Base-by-base conservation (phyloP, 2,329 filamentous ascomycete species). In the Diaporthe batatas region DNA sequence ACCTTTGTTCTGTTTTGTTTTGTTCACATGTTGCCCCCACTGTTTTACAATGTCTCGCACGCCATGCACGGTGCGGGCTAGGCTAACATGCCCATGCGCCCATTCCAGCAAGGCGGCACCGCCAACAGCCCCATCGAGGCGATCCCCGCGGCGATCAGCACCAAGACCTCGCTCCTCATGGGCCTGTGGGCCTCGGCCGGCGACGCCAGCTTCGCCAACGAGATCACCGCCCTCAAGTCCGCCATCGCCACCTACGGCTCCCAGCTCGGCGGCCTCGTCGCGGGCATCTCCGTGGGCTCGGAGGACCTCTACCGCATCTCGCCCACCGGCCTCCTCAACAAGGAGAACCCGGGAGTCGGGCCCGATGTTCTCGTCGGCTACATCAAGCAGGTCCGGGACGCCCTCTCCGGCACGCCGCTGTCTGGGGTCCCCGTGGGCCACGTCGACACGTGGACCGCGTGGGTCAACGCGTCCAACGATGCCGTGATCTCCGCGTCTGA, bases 381-480 rank as follows among this genome's bases (percentile, higher is more conserved):
- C 83, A 94, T 97, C 85, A 82, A 86, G 73, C 85, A 92, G 80
- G 91, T 93, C 72, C 89, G 91, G 74, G 81, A 86, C 23, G 86
- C 89, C 74, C 89, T 97, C 78, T 79, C 87, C 23, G 89, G 89
- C 75, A 94, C 93, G 21, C 80, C 84, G 58, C 84, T 93, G 23
- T 83, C 87, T 42, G 83, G 83, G 32, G 87, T 85, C 58, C 86
- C 89, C 23, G 86, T 97, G 73, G 94, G 94, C 64, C 95, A 97
- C 82, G 94, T 97, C 79, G 95, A 97, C 80, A 97, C 95, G 64
- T 97, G 94, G 94, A 94, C 92, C 39, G 90, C 90, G 59, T 95
- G 91, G 87, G 90, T 90, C 79, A 94, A 97, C 82, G 82, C 83
- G 62, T 89, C 91, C 79, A 97, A 96, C 88, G 82, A 84, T 68